Evolutionary conservation across 257 asterid genomes (phyloP).

Genomic region (Thymus mandschuricus): DNA sequence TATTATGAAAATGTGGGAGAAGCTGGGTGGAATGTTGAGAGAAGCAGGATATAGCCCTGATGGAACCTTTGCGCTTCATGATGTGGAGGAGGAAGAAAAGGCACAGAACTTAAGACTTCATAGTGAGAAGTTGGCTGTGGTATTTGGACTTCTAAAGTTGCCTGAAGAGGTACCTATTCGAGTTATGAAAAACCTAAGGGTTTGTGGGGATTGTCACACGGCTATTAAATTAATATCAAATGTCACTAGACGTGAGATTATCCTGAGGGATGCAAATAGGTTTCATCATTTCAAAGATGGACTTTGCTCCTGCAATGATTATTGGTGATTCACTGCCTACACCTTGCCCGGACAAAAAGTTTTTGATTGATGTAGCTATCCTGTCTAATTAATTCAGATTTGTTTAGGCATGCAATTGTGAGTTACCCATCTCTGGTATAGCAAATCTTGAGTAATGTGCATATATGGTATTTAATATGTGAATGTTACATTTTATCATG

Average conservation of each 20-base stretch:
- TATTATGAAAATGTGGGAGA: slow-evolving; percentile 57
- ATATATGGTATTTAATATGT: too few species aligned
- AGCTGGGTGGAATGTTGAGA: slow-evolving; percentile 49
- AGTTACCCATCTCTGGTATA: too few species aligned
- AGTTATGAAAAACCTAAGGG: slow-evolving; percentile 71
- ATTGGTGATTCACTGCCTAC: slow-evolving; percentile 49
- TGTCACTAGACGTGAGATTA: slow-evolving; percentile 55
- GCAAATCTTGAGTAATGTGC: too few species aligned
- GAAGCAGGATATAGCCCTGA: slow-evolving; percentile 72
- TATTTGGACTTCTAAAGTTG: slow-evolving; percentile 64
- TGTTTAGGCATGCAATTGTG: too few species aligned
- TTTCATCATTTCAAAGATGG: slow-evolving; percentile 75
- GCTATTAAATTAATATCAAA: slow-evolving; percentile 59
- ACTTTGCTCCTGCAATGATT: slow-evolving; percentile 66
- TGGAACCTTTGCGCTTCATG: slow-evolving; percentile 55
- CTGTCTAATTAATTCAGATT: too few species aligned
- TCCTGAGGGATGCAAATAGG: slow-evolving; percentile 68
- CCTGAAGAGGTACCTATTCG: slow-evolving; percentile 61
- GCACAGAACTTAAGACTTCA: slow-evolving; percentile 53
- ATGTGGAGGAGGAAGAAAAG: slow-evolving; percentile 75
- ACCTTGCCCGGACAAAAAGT: slow-evolving; percentile 1
- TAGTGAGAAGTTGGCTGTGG: slow-evolving; percentile 78
- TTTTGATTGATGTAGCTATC: neutral
- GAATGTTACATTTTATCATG: too few species aligned
- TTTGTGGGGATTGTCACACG: slow-evolving; percentile 75